Percentiles rank a stretch among this genome's conserved stretches.
Evolutionary conservation across 148 eudicot genomes (phyloP).

Genomic region (Chenopodium berlandieri): DNA sequence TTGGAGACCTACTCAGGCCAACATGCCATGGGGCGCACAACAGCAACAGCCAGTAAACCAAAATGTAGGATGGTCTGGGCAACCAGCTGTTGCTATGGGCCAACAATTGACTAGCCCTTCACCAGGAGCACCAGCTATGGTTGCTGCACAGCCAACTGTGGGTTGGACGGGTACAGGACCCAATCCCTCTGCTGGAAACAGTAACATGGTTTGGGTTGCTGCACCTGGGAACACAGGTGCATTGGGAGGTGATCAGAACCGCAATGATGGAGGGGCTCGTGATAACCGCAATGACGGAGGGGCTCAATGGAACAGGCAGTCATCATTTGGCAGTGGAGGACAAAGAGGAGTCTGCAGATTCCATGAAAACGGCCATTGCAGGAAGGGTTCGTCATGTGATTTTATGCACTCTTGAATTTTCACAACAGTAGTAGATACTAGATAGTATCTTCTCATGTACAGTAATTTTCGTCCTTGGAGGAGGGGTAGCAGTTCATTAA

Average conservation of each 20-base stretch:
- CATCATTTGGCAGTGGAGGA: conserved; percentile 45
- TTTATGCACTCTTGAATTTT: conserved; percentile 34
- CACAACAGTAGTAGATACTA: conserved; percentile 17
- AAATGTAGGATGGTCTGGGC: conserved; percentile 63
- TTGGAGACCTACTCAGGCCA: conserved; percentile 50
- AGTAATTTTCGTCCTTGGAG: conserved; percentile 29
- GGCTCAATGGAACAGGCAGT: conserved; percentile 50
- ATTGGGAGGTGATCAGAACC: conserved; percentile 45
- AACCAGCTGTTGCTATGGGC: conserved; percentile 25
- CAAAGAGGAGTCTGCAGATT: conserved; percentile 37
- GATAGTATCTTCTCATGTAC: conserved; percentile 27
- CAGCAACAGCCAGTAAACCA: conserved; percentile 46
- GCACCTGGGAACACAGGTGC: conserved; percentile 40
- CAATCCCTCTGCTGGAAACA: conserved; percentile 35
- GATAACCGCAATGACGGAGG: conserved; percentile 39
- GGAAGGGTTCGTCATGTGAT: conserved; percentile 47
- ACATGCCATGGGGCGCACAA: conserved; percentile 53
- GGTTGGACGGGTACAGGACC: conserved; percentile 43
- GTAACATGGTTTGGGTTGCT: conserved; percentile 44
- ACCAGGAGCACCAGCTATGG: conserved; percentile 40
- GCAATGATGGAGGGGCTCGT: conserved; percentile 38
- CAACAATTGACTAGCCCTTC: conserved; percentile 36
- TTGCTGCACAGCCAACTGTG: conserved; percentile 38
- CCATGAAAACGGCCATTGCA: conserved; percentile 46
- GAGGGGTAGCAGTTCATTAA: conserved; percentile 6